These are phyloP conservation scores for Schizopora paradoxa DNA, from an alignment of 1,284 basidiomycete species.

Conservation along the genomic window DNA sequence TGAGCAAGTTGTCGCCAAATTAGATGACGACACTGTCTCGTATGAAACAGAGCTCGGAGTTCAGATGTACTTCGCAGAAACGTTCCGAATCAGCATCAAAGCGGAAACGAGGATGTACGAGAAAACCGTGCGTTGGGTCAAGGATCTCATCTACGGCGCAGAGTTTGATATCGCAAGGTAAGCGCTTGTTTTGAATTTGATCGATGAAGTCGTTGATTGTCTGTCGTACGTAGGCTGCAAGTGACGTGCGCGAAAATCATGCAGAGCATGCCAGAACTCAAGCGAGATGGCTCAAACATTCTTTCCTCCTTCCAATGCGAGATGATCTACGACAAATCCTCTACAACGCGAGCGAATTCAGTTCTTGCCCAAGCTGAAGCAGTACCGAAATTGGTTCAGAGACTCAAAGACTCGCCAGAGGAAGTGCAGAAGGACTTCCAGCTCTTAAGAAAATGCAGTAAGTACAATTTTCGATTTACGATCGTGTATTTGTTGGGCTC, in stretches of 20 bases:
- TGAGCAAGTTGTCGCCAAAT: slow-evolving; percentile 87
- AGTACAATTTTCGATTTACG: slow-evolving; percentile 28
- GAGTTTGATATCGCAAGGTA: slow-evolving; percentile 84
- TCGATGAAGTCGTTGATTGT: neutral
- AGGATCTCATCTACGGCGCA: slow-evolving; percentile 81
- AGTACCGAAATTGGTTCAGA: slow-evolving; percentile 70
- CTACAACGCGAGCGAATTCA: slow-evolving; percentile 68
- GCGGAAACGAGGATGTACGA: slow-evolving; percentile 82
- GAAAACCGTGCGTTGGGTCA: slow-evolving; percentile 81
- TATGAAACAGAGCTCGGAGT: slow-evolving; percentile 79
- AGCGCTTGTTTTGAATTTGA: slow-evolving; percentile 19
- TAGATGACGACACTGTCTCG: slow-evolving; percentile 89
- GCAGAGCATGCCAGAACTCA: slow-evolving; percentile 90
- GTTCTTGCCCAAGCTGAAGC: slow-evolving; percentile 76
- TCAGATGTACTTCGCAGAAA: slow-evolving; percentile 68
- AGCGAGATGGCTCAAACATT: slow-evolving; percentile 84
- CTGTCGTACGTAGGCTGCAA: slow-evolving; percentile 52
- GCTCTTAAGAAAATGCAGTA: slow-evolving; percentile 63
- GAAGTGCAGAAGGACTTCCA: slow-evolving; percentile 71
- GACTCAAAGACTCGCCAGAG: slow-evolving; percentile 72
- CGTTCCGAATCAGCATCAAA: slow-evolving; percentile 74
- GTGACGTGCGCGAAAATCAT: slow-evolving; percentile 86
- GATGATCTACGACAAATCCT: slow-evolving; percentile 66
- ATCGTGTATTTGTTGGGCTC: neutral
- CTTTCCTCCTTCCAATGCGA: slow-evolving; percentile 69